Evolutionary conservation across 345 rosid genomes (phyloP).

Genomic region (Linum lewisii): DNA sequence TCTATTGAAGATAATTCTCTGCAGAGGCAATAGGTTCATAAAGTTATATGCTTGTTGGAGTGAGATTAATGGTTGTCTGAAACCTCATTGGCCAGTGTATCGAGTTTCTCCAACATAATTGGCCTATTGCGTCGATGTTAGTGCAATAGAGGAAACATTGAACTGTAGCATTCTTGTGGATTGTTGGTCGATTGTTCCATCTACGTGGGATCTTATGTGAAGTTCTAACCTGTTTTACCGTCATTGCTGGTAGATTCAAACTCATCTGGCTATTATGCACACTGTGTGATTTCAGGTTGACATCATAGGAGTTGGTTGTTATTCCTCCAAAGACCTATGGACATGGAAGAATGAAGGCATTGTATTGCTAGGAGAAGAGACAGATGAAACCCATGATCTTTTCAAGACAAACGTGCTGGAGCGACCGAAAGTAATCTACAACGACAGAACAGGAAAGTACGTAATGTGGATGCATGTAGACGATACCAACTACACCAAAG

Average conservation of each 20-base stretch:
- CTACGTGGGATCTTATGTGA: too few species aligned
- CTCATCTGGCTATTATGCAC: neutral
- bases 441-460: slow-evolving; percentile 54
- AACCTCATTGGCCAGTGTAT: neutral
- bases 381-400: slow-evolving; percentile 64
- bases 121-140: neutral
- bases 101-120: neutral
- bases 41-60: too few species aligned
- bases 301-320: slow-evolving; percentile 89
- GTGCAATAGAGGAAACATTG: neutral
- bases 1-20: too few species aligned
- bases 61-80: too few species aligned
- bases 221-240: too few species aligned
- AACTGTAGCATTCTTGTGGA: neutral
- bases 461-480: slow-evolving; percentile 99
- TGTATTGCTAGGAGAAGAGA: slow-evolving; percentile 62
- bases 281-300: slow-evolving; percentile 50
- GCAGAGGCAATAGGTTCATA: too few species aligned
- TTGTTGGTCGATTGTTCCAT: too few species aligned
- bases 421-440: slow-evolving; percentile 87
- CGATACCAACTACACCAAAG: slow-evolving; percentile 87
- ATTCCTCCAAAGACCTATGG: slow-evolving; percentile 90
- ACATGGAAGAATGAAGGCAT: slow-evolving; percentile 89
- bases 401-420: slow-evolving; percentile 83
- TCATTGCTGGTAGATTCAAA: too few species aligned